These are phyloP conservation scores for Sordariomycetes sp. DNA, from an alignment of 2,329 filamentous ascomycete genomes.

Conservation along the genomic window DNA sequence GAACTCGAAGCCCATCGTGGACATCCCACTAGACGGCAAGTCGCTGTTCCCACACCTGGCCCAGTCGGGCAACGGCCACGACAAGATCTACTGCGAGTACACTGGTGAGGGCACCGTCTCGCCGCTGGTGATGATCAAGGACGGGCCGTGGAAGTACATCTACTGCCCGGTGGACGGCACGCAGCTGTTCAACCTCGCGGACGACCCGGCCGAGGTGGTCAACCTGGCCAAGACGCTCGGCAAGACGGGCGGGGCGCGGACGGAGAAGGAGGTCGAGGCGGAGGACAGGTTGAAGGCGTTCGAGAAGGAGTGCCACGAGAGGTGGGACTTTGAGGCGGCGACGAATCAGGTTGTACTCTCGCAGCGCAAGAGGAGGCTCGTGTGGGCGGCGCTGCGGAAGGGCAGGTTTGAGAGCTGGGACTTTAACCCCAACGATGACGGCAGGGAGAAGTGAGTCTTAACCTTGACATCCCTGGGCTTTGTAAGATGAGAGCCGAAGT, in stretches of 20 bases:
- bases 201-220: constrained; percentile 66
- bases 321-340: constrained; percentile 76
- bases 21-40: constrained; percentile 75
- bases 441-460: constrained; percentile 47
- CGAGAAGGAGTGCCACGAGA: constrained; percentile 57
- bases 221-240: constrained; percentile 49
- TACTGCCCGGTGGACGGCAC: constrained; percentile 75
- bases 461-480: not conserved
- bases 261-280: constrained; percentile 31
- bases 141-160: constrained; percentile 83
- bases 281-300: constrained; percentile 52
- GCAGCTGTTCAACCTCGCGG: constrained; percentile 70
- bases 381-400: constrained; percentile 68
- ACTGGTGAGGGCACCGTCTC: constrained; percentile 86
- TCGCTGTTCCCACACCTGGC: constrained; percentile 73
- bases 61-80: constrained; percentile 50
- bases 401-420: constrained; percentile 79
- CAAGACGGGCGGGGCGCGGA: constrained; percentile 18
- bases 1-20: constrained; percentile 55
- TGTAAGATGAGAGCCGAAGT: constrained; percentile 20
- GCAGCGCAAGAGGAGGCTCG: constrained; percentile 68
- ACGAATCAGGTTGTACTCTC: constrained; percentile 63
- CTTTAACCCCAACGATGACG: constrained; percentile 64
- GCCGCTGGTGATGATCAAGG: constrained; percentile 88
- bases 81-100: constrained; percentile 91